Evolutionary conservation across 345 rosid species (phyloP).

Genomic region (Syzygium grande): DNA sequence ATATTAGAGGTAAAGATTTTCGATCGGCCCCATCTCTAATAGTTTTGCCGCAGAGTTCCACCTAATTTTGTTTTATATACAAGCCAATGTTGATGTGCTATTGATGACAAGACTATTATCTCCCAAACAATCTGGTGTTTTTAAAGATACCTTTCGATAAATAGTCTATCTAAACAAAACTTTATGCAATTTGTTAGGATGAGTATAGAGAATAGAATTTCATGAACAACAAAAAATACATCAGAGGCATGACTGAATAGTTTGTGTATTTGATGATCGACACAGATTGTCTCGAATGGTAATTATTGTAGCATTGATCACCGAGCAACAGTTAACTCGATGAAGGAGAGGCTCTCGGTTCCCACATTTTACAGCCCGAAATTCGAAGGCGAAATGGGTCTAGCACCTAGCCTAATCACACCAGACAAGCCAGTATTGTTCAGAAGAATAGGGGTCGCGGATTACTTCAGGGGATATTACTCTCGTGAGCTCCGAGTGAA

Average conservation of each 20-base stretch:
- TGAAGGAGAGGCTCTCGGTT: not conserved
- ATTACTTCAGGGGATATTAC: not conserved
- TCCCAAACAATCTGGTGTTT: not conserved
- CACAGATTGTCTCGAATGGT: not conserved
- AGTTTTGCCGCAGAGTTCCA: not conserved
- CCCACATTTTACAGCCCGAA: not conserved
- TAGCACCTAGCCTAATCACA: not conserved
- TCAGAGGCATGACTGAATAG: not conserved
- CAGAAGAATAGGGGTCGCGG: not conserved
- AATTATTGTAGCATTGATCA: not conserved
- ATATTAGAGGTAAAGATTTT: constrained; percentile 26
- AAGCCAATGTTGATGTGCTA: not conserved
- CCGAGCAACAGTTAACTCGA: not conserved
- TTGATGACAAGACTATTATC: not conserved
- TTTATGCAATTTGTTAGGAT: not conserved
- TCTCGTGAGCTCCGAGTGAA: not conserved
- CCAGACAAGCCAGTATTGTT: not conserved
- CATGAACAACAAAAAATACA: not conserved
- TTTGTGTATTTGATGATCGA: not conserved
- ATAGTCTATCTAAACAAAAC: not conserved
- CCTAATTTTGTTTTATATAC: not conserved
- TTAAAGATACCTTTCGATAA: not conserved
- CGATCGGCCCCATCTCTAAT: not conserved
- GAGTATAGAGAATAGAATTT: not conserved
- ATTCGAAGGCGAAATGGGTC: not conserved